phyloP scores from a whole-genome alignment of 2,329 filamentous ascomycete species.

The Balansia obtecta region DNA sequence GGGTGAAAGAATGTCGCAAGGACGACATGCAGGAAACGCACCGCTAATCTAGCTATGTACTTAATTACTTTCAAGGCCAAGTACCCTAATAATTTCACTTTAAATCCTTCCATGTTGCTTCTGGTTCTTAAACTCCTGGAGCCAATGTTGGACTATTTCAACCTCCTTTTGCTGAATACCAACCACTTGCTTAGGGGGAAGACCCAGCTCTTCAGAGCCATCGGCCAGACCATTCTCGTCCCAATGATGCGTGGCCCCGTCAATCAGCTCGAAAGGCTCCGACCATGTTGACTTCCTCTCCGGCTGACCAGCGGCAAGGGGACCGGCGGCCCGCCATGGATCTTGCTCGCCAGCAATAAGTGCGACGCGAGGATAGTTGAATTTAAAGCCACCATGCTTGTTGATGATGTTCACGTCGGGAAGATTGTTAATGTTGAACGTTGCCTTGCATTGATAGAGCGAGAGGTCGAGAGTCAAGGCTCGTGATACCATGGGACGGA shows the following conservation, averaged over 20 bases:
- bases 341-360: constrained; percentile 66
- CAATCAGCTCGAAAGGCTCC: constrained; percentile 63
- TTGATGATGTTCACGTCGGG: constrained; percentile 58
- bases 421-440: constrained; percentile 55
- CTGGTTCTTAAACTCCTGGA: constrained; percentile 36
- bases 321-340: constrained; percentile 65
- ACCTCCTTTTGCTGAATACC: constrained; percentile 46
- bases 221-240: constrained; percentile 52
- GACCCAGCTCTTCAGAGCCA: constrained; percentile 41
- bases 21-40: background rate
- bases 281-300: constrained; percentile 45
- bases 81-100: background rate
- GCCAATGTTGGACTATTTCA: constrained; percentile 53
- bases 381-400: constrained; percentile 60
- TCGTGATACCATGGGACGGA: constrained; percentile 61
- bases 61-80: background rate
- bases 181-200: constrained; percentile 47
- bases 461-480: constrained; percentile 46
- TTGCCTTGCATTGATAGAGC: constrained; percentile 48
- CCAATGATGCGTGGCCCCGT: constrained; percentile 71
- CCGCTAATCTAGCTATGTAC: background rate
- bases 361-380: constrained; percentile 64
- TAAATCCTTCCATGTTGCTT: background rate
- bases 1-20: background rate
- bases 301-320: constrained; percentile 51